Conservation (phyloP, 352 stramenopile genomes). For the Phytophthora sp. region DNA sequence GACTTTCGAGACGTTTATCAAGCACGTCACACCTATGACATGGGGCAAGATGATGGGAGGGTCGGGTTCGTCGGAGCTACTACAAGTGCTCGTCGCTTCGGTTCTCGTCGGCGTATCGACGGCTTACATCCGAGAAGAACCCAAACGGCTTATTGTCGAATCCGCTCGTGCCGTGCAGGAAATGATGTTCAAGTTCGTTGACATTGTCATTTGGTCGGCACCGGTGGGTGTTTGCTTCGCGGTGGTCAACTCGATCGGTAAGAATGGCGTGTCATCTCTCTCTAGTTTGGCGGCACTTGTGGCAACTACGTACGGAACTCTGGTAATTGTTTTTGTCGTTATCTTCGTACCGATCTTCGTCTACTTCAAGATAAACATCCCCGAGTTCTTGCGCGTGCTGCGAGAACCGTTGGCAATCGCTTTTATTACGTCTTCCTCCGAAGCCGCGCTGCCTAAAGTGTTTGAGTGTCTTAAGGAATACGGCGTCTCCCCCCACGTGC, state of each 20-base stretch:
- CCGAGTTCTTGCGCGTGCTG: slow-evolving; percentile 43
- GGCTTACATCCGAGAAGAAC: slow-evolving; percentile 22
- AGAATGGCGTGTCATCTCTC: slow-evolving; percentile 43
- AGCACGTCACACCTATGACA: slow-evolving; percentile 56
- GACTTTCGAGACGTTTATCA: slow-evolving; percentile 45
- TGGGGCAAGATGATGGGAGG: slow-evolving; percentile 64
- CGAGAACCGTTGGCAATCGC: slow-evolving; percentile 45
- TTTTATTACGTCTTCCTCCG: slow-evolving; percentile 49
- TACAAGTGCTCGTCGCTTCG: slow-evolving; percentile 48
- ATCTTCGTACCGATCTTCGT: neutral
- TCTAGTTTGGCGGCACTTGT: slow-evolving; percentile 36
- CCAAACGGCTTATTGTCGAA: slow-evolving; percentile 39
- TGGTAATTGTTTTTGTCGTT: slow-evolving; percentile 35
- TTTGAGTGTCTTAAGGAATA: slow-evolving; percentile 49
- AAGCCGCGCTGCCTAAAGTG: slow-evolving; percentile 48
- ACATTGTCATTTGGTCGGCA: slow-evolving; percentile 55
- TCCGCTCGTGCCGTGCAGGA: slow-evolving; percentile 39
- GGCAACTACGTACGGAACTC: slow-evolving; percentile 34
- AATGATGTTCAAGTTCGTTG: slow-evolving; percentile 62
- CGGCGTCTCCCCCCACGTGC: slow-evolving; percentile 44
- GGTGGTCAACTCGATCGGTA: slow-evolving; percentile 41
- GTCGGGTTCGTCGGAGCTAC: slow-evolving; percentile 43
- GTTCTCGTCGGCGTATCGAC: slow-evolving; percentile 44
- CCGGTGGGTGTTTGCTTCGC: slow-evolving; percentile 51
- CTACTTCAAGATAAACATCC: slow-evolving; percentile 44